A percentile compares a stretch with the other conserved stretches of the same genome.
Evolutionary conservation across 148 eudicot genomes (phyloP).

Genomic region (Diospyros lotus): DNA sequence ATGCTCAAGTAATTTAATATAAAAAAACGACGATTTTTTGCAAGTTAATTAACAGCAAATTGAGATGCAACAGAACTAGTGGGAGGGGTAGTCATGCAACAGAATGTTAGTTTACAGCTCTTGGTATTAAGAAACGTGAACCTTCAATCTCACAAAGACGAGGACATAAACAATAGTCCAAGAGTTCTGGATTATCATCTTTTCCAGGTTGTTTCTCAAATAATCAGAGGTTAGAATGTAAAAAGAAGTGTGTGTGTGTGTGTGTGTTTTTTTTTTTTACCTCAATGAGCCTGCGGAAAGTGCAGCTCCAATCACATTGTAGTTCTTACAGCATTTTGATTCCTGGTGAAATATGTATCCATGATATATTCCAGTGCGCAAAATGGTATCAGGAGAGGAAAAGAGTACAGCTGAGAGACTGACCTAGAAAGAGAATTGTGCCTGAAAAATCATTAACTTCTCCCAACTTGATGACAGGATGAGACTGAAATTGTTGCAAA

Average conservation of each 20-base stretch:
- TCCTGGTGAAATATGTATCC: neutral
- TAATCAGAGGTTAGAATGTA: neutral
- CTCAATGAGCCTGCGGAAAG: conserved; percentile 9
- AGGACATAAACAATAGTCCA: neutral
- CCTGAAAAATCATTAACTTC: conserved; percentile 6
- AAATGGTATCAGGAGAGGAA: neutral
- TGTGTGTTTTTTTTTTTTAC: neutral
- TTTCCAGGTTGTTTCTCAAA: neutral
- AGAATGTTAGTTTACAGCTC: neutral
- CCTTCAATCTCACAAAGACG: neutral
- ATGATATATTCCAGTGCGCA: conserved; percentile 1
- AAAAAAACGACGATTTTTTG: neutral
- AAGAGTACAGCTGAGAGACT: neutral
- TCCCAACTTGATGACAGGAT: conserved; percentile 2
- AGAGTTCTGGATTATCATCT: neutral
- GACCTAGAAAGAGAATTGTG: conserved; percentile 14
- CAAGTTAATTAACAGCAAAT: neutral
- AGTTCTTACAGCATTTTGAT: neutral
- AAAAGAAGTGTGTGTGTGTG: neutral
- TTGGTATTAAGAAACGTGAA: neutral
- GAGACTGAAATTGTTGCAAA: conserved; percentile 9
- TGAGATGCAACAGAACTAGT: neutral
- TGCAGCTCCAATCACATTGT: conserved; percentile 1
- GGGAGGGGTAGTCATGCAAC: neutral
- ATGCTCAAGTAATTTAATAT: neutral